Conservation (phyloP, 164 flowering plant genomes). For the Magnolia kwangsiensis region DNA sequence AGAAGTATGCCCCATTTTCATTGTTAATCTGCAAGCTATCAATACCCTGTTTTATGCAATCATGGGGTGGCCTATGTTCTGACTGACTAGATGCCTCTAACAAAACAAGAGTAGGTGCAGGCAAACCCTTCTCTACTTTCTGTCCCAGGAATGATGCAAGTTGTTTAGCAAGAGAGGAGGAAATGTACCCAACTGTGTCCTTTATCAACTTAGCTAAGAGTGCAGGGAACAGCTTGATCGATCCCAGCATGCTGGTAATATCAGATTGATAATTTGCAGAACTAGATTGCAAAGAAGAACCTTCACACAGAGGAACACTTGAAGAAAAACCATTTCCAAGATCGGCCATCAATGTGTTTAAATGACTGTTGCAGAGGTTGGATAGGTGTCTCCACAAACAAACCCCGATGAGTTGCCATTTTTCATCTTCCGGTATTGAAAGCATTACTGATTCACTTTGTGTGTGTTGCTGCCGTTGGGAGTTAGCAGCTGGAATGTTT, state of each 20-base stretch:
- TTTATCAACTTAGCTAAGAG: slow-evolving; percentile 36
- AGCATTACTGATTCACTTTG: slow-evolving; percentile 22
- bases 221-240: slow-evolving; percentile 22
- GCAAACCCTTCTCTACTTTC: slow-evolving; percentile 40
- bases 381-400: slow-evolving; percentile 66
- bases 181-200: slow-evolving; percentile 36
- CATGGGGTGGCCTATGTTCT: slow-evolving; percentile 18
- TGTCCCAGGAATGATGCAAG: slow-evolving; percentile 43
- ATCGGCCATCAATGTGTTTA: slow-evolving; percentile 20
- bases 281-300: slow-evolving; percentile 23
- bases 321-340: slow-evolving; percentile 24
- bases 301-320: slow-evolving; percentile 7
- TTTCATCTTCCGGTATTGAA: slow-evolving; percentile 58
- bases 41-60: slow-evolving; percentile 17
- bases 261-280: slow-evolving; percentile 24
- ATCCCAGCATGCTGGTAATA: slow-evolving; percentile 16
- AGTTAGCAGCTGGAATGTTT: slow-evolving; percentile 10
- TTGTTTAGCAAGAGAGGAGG: slow-evolving; percentile 47
- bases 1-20: slow-evolving; percentile 23
- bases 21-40: slow-evolving; percentile 19
- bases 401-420: slow-evolving; percentile 50
- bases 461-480: slow-evolving; percentile 16
- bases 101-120: slow-evolving; percentile 39
- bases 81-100: slow-evolving; percentile 31
- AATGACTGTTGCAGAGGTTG: slow-evolving; percentile 35